These are phyloP conservation scores for Alternaria tenuissima DNA, from an alignment of 2,329 filamentous ascomycete genomes.

Conservation along the genomic window DNA sequence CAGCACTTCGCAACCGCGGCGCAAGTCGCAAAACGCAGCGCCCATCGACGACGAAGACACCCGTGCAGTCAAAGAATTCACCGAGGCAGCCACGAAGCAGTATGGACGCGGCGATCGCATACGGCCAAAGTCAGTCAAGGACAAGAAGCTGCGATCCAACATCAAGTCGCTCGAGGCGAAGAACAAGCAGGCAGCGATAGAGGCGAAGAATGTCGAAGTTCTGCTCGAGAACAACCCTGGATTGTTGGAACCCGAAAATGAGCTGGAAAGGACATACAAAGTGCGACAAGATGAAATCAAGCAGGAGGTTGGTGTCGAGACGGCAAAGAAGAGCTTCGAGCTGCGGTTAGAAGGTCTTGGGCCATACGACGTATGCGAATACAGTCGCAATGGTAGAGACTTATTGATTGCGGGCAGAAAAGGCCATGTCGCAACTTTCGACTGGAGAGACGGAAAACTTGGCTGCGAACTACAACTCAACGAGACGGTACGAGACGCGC, in stretches of 20 bases:
- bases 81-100: conserved; percentile 67
- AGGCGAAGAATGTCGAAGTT: conserved; percentile 95
- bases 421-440: conserved; percentile 94
- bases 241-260: conserved; percentile 86
- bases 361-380: conserved; percentile 87
- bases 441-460: conserved; percentile 91
- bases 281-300: conserved; percentile 88
- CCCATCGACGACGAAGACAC: conserved; percentile 40
- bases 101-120: conserved; percentile 88
- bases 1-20: conserved; percentile 22
- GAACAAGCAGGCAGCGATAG: conserved; percentile 79
- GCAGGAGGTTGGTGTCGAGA: conserved; percentile 77
- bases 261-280: conserved; percentile 91
- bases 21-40: conserved; percentile 34
- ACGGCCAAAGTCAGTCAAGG: conserved; percentile 75
- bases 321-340: conserved; percentile 92
- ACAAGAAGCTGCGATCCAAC: conserved; percentile 88
- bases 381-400: conserved; percentile 87
- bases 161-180: conserved; percentile 81
- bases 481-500: conserved; percentile 88
- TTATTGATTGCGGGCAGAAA: conserved; percentile 87
- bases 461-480: conserved; percentile 90
- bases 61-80: conserved; percentile 42
- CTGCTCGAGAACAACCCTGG: conserved; percentile 85
- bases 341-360: conserved; percentile 79